A percentile compares a stretch with the other conserved stretches of the same genome.
Conservation (phyloP, 2,329 filamentous ascomycete genomes). For the Stachybotrys elegans region DNA sequence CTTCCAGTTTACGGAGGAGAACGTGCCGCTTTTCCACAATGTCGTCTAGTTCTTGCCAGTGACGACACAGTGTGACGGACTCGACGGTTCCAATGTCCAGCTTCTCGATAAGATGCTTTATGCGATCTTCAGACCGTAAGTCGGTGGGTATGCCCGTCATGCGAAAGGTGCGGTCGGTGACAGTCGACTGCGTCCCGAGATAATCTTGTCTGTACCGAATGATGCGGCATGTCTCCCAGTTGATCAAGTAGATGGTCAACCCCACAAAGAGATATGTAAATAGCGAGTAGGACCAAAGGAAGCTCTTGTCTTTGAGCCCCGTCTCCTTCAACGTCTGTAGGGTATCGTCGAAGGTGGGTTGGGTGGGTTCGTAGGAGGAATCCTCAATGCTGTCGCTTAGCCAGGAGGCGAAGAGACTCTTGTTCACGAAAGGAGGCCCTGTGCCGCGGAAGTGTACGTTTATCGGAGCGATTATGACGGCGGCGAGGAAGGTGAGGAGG, state of each 20-base stretch:
- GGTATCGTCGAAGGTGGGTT: constrained; percentile 9
- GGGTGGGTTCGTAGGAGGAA: constrained; percentile 7
- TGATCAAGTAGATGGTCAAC: constrained; percentile 76
- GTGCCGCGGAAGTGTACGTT: constrained; percentile 57
- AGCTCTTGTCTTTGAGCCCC: constrained; percentile 37
- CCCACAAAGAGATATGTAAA: constrained; percentile 91
- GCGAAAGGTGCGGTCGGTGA: constrained; percentile 90
- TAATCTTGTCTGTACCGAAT: constrained; percentile 86
- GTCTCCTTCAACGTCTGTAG: constrained; percentile 20
- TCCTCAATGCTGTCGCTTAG: constrained; percentile 4
- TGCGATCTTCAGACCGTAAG: constrained; percentile 72
- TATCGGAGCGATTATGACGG: constrained; percentile 77
- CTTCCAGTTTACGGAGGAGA: constrained; percentile 69
- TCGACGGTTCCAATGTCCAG: constrained; percentile 88
- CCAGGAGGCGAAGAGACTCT: background rate
- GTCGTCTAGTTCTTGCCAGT: constrained; percentile 79
- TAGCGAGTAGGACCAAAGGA: constrained; percentile 88
- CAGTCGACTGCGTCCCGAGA: constrained; percentile 86
- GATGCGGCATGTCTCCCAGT: constrained; percentile 76
- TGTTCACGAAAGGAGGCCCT: background rate
- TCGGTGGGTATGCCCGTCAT: constrained; percentile 81
- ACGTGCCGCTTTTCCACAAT: constrained; percentile 63
- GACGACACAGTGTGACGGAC: constrained; percentile 75
- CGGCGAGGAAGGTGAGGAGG: constrained; percentile 75
- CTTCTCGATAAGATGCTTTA: constrained; percentile 82